These are phyloP conservation scores for Oemleria cerasiformis DNA, from an alignment of 306 rosid genomes.

Conservation along the genomic window DNA sequence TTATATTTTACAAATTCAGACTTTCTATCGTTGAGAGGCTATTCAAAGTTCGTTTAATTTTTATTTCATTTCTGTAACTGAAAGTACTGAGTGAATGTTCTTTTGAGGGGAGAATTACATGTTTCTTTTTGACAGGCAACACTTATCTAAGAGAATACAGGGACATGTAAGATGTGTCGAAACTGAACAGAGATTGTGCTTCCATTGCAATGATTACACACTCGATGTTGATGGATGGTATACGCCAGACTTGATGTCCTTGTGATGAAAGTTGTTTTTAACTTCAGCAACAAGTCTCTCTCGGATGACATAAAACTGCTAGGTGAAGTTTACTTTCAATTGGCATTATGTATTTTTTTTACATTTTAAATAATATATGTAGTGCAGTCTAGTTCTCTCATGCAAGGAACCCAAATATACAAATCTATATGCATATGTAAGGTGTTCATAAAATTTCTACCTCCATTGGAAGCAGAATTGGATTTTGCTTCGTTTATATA, in stretches of 20 bases:
- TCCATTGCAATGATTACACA: background rate
- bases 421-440: too few relatives aligned
- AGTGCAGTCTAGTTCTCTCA: background rate
- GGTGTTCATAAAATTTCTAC: too few relatives aligned
- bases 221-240: background rate
- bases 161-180: background rate
- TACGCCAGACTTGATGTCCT: background rate
- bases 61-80: too few relatives aligned
- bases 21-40: background rate
- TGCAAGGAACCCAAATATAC: background rate
- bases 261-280: background rate
- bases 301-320: background rate
- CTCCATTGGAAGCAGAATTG: background rate
- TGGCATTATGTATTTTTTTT: background rate
- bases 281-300: background rate
- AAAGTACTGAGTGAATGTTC: background rate
- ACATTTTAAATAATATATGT: too few relatives aligned
- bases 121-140: background rate
- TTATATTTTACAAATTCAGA: background rate
- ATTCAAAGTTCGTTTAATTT: background rate
- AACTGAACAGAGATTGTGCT: background rate
- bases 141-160: background rate
- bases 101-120: background rate
- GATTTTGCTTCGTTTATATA: background rate
- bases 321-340: background rate